Percentiles rank a stretch among this genome's conserved stretches.
phyloP scores from a whole-genome alignment of 2,329 filamentous ascomycete genomes.

The Penicillium sclerotiorum region DNA sequence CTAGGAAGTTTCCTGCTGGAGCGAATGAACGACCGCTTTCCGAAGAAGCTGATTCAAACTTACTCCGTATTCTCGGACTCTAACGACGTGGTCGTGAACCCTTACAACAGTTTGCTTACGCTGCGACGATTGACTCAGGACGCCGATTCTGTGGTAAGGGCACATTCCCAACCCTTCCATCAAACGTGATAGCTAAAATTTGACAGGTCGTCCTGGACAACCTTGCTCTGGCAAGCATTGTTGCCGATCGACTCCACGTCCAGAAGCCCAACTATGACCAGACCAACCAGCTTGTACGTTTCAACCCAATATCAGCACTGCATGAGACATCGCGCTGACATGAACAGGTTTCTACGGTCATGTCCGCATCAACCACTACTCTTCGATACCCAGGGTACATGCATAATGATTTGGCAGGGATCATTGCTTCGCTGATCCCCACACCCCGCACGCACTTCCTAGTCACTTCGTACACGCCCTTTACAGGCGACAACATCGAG shows the following conservation, averaged over 20 bases:
- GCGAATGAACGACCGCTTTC: constrained; percentile 93
- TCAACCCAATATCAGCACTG: not conserved
- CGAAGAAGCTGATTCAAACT: constrained; percentile 98
- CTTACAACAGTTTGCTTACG: constrained; percentile 93
- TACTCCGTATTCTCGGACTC: constrained; percentile 98
- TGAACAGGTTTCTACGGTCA: constrained; percentile 85
- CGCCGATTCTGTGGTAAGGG: constrained; percentile 81
- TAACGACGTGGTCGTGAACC: constrained; percentile 92
- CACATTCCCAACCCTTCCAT: not conserved
- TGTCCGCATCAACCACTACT: constrained; percentile 97
- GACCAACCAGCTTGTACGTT: constrained; percentile 83
- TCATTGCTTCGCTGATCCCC: constrained; percentile 91
- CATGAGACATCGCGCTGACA: not conserved
- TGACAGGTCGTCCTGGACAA: constrained; percentile 83
- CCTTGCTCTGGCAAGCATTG: constrained; percentile 88
- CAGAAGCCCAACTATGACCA: constrained; percentile 96
- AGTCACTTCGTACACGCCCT: constrained; percentile 97
- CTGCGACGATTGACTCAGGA: constrained; percentile 93
- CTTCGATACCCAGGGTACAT: constrained; percentile 97
- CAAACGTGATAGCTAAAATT: constrained; percentile 24
- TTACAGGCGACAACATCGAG: constrained; percentile 93
- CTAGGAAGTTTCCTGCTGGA: constrained; percentile 93
- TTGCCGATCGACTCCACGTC: constrained; percentile 89
- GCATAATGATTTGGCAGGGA: constrained; percentile 98
- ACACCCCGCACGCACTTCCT: constrained; percentile 97